Evolutionary conservation across 257 asterid species (phyloP).

Genomic region (Solanum rostratum): DNA sequence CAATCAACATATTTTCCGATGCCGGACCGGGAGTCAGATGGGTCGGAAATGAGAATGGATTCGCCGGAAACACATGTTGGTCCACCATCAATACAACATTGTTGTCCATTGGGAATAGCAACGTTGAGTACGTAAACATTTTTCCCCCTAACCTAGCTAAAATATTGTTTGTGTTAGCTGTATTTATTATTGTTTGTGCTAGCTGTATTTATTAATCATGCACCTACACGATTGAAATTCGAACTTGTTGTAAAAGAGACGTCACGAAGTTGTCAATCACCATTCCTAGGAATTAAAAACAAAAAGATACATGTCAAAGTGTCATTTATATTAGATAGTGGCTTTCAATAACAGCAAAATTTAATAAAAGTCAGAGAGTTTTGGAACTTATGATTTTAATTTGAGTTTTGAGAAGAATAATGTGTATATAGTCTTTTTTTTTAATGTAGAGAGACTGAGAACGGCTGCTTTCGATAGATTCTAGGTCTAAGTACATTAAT

Average conservation of each 20-base stretch:
- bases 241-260: background rate
- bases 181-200: background rate
- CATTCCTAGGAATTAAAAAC: background rate
- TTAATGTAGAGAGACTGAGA: no score
- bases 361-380: background rate
- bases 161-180: background rate
- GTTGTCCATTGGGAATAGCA: slow-evolving; percentile 61
- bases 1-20: slow-evolving; percentile 84
- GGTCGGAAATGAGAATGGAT: slow-evolving; percentile 86
- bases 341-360: background rate
- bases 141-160: background rate
- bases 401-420: background rate
- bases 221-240: background rate
- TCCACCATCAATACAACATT: slow-evolving; percentile 77
- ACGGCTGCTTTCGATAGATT: no score
- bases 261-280: background rate
- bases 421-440: no score
- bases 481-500: no score
- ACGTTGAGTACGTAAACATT: slow-evolving; percentile 25
- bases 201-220: background rate
- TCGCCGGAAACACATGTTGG: slow-evolving; percentile 79
- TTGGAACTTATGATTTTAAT: background rate
- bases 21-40: slow-evolving; percentile 91
- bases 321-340: background rate
- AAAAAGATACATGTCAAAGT: background rate